Base-by-base conservation (phyloP, 2,329 filamentous ascomycete species). In the Diaporthe sp. region DNA sequence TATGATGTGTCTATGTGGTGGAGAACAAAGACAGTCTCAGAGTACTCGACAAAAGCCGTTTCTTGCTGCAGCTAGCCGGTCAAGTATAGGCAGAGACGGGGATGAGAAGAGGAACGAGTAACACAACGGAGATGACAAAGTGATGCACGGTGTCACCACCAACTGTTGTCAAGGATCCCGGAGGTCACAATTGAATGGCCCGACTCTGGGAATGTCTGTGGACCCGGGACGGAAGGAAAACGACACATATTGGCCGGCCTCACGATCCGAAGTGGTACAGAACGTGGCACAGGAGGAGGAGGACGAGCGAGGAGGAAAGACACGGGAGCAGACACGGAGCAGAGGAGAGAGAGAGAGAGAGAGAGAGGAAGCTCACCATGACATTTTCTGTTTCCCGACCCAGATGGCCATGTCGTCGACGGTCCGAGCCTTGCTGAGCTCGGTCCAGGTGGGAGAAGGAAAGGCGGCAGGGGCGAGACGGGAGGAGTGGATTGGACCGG, bases 351-450 rank as follows among this genome's bases (percentile, higher is more conserved):
- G 37, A 37, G 37, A 37, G 7, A 9, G 37, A 51, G 47, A 37
- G 13, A 56, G 47, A 50, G 22, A 32, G 9, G 27, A 13, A 15
- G 47, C 74, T 75, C 47, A 75, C 74, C 74, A 75, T 56, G 74
- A 75, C 74, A 75, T 75, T 51, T 75, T 75, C 61, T 75, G 74
- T 50, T 75, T 75, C 58, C 74, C 74, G 47, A 75, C 74, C 74
- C 74, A 75, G 66, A 75, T 75, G 22, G 74, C 74, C 74, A 75
- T 75, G 44, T 63, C 56, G 66, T 39, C 55, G 61, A 19, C 44
- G 44, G 37, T 73, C 35, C 55, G 56, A 70, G 73, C 69, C 70
- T 70, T 27, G 37, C 61, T 37, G 63, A 58, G 73, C 73, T 70
- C 70, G 73, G 73, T 72, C 59, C 35, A 71, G 61, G 35, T 53